These are phyloP conservation scores for Boletellus ananiceps DNA, from an alignment of 768 basidiomycete genomes.

Conservation along the genomic window DNA sequence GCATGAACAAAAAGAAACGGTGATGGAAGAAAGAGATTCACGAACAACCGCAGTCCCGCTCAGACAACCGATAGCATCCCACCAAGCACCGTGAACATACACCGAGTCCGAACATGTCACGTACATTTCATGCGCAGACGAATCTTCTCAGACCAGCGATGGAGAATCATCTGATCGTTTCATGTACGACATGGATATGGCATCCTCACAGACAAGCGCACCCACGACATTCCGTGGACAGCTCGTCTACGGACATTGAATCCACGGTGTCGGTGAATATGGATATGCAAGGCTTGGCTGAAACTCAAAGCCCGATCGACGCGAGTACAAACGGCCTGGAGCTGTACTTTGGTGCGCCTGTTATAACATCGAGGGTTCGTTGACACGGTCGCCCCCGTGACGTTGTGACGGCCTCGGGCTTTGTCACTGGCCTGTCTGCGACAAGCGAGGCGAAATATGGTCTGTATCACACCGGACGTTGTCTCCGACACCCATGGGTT, in stretches of 20 bases:
- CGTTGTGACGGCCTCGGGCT: conserved; percentile 3
- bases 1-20: background rate
- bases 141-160: conserved; percentile 10
- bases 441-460: background rate
- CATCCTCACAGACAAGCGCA: conserved; percentile 11
- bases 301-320: background rate
- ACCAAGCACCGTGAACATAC: background rate
- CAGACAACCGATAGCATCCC: background rate
- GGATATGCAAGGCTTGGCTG: background rate
- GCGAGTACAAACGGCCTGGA: conserved; percentile 13
- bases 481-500: background rate
- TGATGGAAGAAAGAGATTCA: background rate
- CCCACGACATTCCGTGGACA: conserved; percentile 3
- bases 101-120: background rate
- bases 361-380: background rate
- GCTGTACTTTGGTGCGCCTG: background rate
- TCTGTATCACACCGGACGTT: background rate
- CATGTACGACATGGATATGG: conserved; percentile 4
- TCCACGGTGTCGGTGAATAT: background rate
- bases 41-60: background rate
- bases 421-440: background rate
- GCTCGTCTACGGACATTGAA: conserved; percentile 7
- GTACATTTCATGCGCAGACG: background rate
- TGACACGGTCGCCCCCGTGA: conserved; percentile 6
- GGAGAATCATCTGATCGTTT: conserved; percentile 11